A percentile compares a stretch with the other conserved stretches of the same genome.
Evolutionary conservation across 371 early-diverging fungal species (phyloP).

Genomic region (Mortierella sp.): DNA sequence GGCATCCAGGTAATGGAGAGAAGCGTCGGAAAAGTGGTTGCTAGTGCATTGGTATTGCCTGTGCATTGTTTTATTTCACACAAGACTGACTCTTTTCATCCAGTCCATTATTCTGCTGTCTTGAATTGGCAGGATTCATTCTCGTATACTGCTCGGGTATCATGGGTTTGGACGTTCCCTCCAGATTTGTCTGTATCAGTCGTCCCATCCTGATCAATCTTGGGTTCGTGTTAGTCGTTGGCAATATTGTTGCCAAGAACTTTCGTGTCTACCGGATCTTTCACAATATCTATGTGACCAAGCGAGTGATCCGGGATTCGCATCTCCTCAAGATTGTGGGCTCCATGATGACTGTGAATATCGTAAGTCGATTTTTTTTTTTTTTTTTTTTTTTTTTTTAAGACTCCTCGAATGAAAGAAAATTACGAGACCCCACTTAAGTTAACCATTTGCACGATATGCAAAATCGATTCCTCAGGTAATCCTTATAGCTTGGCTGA

Average conservation of each 20-base stretch:
- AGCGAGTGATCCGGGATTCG: conserved; percentile 65
- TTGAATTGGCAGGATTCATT: conserved; percentile 66
- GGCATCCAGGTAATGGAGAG: conserved; percentile 52
- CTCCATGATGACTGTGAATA: conserved; percentile 55
- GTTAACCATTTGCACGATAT: not conserved
- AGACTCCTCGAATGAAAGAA: not conserved
- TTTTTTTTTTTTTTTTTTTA: no score
- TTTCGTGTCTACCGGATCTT: conserved; percentile 71
- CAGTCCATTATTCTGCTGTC: conserved; percentile 68
- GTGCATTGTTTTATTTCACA: not conserved
- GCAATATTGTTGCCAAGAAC: conserved; percentile 72
- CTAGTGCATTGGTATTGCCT: no score
- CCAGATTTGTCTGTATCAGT: conserved; percentile 52
- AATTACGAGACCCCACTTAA: not conserved
- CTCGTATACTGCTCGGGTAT: conserved; percentile 61
- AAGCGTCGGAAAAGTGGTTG: no score
- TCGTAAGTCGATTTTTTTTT: conserved; percentile 48
- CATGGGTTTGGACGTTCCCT: conserved; percentile 63
- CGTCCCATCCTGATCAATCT: conserved; percentile 63
- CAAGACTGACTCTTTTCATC: no score
- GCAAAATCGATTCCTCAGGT: conserved; percentile 28
- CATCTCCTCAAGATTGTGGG: conserved; percentile 63
- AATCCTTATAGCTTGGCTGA: conserved; percentile 57
- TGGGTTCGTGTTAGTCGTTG: conserved; percentile 65
- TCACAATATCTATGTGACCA: conserved; percentile 69